These are phyloP conservation scores for Rhodamnia rubescens DNA, from an alignment of 345 rosid genomes.

Conservation along the genomic window DNA sequence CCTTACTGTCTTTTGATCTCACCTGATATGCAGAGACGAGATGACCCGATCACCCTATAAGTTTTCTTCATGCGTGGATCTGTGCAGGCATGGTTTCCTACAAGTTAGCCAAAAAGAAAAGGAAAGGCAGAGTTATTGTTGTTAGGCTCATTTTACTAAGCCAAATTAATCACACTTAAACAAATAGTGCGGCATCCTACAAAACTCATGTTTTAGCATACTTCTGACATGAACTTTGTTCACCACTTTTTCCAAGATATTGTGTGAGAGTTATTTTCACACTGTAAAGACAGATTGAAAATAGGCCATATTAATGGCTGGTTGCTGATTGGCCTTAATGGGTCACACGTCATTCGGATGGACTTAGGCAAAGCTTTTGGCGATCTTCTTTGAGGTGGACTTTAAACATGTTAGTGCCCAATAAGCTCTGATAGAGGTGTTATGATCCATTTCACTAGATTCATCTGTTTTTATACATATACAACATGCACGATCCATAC, in stretches of 20 bases:
- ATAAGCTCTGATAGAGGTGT: neutral
- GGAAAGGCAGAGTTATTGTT: neutral
- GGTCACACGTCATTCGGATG: neutral
- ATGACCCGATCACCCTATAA: neutral
- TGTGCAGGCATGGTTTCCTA: neutral
- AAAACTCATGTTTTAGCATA: neutral
- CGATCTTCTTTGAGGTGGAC: neutral
- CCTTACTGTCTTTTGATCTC: neutral
- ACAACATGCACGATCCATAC: neutral
- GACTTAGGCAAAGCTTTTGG: neutral
- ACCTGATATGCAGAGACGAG: neutral
- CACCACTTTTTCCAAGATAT: neutral
- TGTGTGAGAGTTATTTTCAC: neutral
- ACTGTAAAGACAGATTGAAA: neutral
- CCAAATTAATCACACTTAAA: neutral
- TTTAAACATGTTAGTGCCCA: neutral
- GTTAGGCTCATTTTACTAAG: neutral
- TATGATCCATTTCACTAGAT: neutral
- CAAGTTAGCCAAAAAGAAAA: neutral
- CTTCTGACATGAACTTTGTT: neutral
- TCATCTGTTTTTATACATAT: neutral
- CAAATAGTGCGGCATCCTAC: neutral
- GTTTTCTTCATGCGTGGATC: neutral
- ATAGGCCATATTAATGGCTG: neutral
- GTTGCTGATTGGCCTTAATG: neutral